Evolutionary conservation across 2,329 filamentous ascomycete genomes (phyloP).

Genomic region (Pyrenophora graminea): DNA sequence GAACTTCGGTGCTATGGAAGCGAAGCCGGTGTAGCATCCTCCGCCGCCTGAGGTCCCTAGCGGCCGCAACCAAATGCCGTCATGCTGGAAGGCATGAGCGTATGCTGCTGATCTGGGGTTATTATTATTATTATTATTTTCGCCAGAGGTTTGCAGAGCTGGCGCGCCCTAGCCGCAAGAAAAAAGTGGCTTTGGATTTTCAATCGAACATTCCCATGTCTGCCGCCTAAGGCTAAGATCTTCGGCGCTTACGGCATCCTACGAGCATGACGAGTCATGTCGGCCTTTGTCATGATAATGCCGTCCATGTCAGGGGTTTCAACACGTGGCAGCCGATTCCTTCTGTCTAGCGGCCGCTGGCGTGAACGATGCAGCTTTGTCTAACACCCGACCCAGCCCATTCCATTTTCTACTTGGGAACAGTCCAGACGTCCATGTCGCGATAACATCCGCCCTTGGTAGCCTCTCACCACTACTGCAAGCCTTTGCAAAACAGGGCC

Average conservation of each 20-base stretch:
- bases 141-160: constrained; percentile 1
- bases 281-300: constrained; percentile 25
- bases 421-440: not conserved
- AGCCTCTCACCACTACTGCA: constrained; percentile 20
- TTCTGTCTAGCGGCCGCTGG: constrained; percentile 38
- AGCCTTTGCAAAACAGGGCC: constrained; percentile 17
- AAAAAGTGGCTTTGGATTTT: constrained; percentile 13
- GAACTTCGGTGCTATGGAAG: constrained; percentile 14
- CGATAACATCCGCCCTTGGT: constrained; percentile 5
- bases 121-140: not conserved
- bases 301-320: constrained; percentile 28
- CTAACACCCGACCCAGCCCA: constrained; percentile 13
- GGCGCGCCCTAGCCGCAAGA: constrained; percentile 17
- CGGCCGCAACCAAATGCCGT: constrained; percentile 24
- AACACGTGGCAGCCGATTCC: constrained; percentile 41
- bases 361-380: constrained; percentile 30
- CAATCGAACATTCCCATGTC: constrained; percentile 15
- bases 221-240: constrained; percentile 25
- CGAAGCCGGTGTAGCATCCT: constrained; percentile 9
- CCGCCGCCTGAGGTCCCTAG: constrained; percentile 9
- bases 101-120: constrained; percentile 15
- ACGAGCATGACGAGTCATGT: constrained; percentile 36
- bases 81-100: constrained; percentile 24
- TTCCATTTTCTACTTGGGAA: constrained; percentile 1
- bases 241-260: constrained; percentile 15